Base-by-base conservation (phyloP, 805 yeast genomes). In the Pichia occidentalis region DNA sequence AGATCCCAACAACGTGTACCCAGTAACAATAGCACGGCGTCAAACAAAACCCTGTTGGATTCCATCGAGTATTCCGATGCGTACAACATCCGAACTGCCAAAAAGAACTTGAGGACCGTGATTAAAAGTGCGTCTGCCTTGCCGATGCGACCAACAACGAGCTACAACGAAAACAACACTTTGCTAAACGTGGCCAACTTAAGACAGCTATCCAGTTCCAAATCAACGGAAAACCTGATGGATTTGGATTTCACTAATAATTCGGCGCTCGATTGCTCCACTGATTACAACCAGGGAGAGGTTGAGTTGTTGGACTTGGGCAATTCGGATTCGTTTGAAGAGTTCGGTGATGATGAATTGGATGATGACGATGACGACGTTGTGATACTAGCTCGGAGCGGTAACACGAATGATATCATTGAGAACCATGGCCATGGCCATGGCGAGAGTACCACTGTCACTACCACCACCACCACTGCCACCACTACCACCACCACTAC, bases 1-100 rank as follows among this genome's bases (percentile, higher is more conserved):
- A n/a, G n/a, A n/a, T n/a, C n/a, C n/a, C n/a, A n/a, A n/a, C 32
- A 34, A 12, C 37, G 42, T 13, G 10, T 38, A 11, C 4, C 30
- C 7, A 38, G 42, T 29, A 18, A 22, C 17, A 38, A 23, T 29
- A 34, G 34, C n/a, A 24, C 13, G 5, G 10, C 25, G 20, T 23
- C 38, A 11, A 28, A 19, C n/a, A 32, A 65, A 60, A 55, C 62
- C 58, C 29, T 10, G 10, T 51, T 46, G 12, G 37, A 48, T 17
- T n/a, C 45, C 21, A 53, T 51, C 36, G 76, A 72, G 48, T 71
- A 73, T 49, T 71, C 75, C 2, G 80, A 73, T 54, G 73, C 72
- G 33, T 64, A 69, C 40, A 64, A 73, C 45, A 73, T 73, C 20
- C 64, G 65, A 46, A 64, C 57, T 43, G 74, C 76, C 20, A 63